Evolutionary conservation across 176 grass and related monocot genomes (phyloP).

Genomic region (Ananas comosus): DNA sequence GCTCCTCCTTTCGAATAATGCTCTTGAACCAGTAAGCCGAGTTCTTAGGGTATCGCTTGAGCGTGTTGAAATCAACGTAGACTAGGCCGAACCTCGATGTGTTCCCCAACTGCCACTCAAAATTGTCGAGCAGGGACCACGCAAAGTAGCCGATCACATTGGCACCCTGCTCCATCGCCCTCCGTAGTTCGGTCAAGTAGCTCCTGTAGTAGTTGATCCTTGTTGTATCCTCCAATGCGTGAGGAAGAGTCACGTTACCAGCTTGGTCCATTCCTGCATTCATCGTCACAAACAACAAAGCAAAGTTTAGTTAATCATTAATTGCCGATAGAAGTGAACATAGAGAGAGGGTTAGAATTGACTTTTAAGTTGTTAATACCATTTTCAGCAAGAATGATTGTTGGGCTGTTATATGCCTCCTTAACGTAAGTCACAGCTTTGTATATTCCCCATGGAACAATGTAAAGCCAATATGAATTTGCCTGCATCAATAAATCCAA

Average conservation of each 20-base stretch:
- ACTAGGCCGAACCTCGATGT: slow-evolving; percentile 41
- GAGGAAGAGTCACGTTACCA: slow-evolving; percentile 27
- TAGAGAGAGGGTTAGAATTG: neutral
- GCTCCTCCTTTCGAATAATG: slow-evolving; percentile 15
- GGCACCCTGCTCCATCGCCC: slow-evolving; percentile 21
- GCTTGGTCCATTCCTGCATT: slow-evolving; percentile 44
- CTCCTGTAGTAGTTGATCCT: slow-evolving; percentile 43
- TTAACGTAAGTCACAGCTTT: slow-evolving; percentile 76
- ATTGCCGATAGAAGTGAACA: neutral
- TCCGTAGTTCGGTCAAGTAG: slow-evolving; percentile 40
- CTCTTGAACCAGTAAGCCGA: slow-evolving; percentile 47
- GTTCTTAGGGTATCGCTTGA: slow-evolving; percentile 49
- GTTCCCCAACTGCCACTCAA: slow-evolving; percentile 42
- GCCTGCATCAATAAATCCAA: slow-evolving; percentile 27
- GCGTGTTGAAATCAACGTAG: slow-evolving; percentile 26
- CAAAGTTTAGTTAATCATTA: neutral
- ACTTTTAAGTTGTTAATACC: slow-evolving; percentile 28
- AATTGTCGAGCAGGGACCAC: slow-evolving; percentile 57
- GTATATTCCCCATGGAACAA: slow-evolving; percentile 86
- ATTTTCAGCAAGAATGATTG: slow-evolving; percentile 67
- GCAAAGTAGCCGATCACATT: slow-evolving; percentile 43
- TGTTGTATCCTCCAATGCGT: slow-evolving; percentile 26
- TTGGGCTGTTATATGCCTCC: slow-evolving; percentile 48
- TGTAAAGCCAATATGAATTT: slow-evolving; percentile 66
- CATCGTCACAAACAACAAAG: neutral